Base-by-base conservation (phyloP, 2,329 filamentous ascomycete genomes). In the Aspergillus sp. region DNA sequence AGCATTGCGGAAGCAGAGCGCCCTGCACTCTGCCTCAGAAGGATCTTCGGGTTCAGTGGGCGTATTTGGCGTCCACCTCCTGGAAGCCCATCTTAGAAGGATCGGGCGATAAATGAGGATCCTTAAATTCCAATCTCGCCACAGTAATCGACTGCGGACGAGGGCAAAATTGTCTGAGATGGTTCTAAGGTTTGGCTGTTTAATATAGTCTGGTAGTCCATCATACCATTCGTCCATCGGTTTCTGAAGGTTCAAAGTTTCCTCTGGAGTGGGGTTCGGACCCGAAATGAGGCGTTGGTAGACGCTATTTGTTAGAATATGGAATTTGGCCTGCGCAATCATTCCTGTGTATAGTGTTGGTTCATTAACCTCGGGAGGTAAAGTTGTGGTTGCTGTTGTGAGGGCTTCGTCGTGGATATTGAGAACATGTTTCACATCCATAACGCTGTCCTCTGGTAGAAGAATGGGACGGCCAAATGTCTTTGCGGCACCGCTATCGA, bases 381-480 rank as follows among this genome's bases (percentile, higher is more conserved):
- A 55, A 8, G 68, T 65, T 7, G 67, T 73, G 34, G 76, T 76
- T 22, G 66, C 64, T 24, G 71, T 59, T 5, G 71, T 73, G n/a
- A 78, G 64, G 5, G 70, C 66, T 42, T 72, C 71, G 56, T 80
- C 77, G 45, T 77, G 74, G 11, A 80, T 73, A 57, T 80, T 80
- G 20, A 77, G 62, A 22, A 78, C 76, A 26, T 78, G 67, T 36
- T 74, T 74, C 15, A 74, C 74, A 52, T 80, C 78, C 62, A 80
- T 75, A 15, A 74, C 73, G 43, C 73, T 74, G 13, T 77, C 72
- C 39, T 75, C 72, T 4, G 79, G 79, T 53, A 78, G 73, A 18
- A 77, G 71, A 50, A 81, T 71, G 0, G 80, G 80, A 34, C 80
- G 74, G 20, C 78, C 78, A 60, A 81, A 81, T 0, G 80, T 82